Evolutionary conservation across 495 filamentous ascomycete species (phyloP), one percentile per base, ranked within the genome.

Genomic region (Neurospora cerealis): DNA sequence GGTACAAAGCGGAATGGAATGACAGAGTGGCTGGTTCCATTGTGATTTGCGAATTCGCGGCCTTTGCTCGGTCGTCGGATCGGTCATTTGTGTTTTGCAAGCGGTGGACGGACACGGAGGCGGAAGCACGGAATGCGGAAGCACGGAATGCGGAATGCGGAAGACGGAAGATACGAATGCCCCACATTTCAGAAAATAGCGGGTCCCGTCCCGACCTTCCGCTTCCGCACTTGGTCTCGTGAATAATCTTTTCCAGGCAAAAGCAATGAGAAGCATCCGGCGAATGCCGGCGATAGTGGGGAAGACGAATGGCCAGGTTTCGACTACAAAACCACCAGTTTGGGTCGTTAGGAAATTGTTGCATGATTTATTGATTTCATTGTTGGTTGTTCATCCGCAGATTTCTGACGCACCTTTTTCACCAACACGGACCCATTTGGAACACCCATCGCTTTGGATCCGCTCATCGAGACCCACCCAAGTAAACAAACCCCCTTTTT

Each of bases 101-200:
- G 5, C 21, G 3, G 15, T 62, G 54, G 28, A 19, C 54, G 13
- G 15, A 34, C 21, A 19, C 13, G 13, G 46, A 54, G n/a, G 19
- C 46, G 10, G 46, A 41, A 15, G 13, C 40, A 15, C 40, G 40
- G 37, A 21, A 9, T n/a, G 3, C n/a, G 21, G 46, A 24, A 54
- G n/a, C 9, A 21, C 69, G 71, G 73, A 73, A 72, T 17, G 44
- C 74, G 76, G 77, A 77, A 74, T 72, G 69, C 77, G 75, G 76
- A 76, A 73, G 40, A 60, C 21, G 39, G 71, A 70, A 73, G 24
- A 32, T 66, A 34, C 2, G 4, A 32, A 19, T 36, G 7, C 13
- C 54, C 54, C 11, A 32, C 13, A 24, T 21, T 15, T 24, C 4
- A 13, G 4, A 24, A 7, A n/a, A 48, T 7, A 48, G 46, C 46